Evolutionary conservation across 129 eudicot species (phyloP), one percentile per base, ranked within the genome.

Genomic region (Erigeron canadensis): DNA sequence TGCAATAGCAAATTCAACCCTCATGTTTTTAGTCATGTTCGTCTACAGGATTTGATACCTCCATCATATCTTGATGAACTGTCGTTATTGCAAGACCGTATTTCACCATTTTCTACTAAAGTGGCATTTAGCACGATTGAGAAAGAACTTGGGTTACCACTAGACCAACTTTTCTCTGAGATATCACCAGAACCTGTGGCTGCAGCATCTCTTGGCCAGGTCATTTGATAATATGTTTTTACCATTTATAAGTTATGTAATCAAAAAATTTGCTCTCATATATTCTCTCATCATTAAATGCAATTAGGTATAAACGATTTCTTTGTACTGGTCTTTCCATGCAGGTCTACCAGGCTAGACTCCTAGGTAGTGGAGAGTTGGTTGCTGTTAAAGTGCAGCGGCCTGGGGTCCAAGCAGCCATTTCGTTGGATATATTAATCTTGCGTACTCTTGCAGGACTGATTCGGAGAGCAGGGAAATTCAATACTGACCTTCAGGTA

Each of bases 191-290:
- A 90, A 77, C 99, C 99, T 63, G 86, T 90, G 56, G 99, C 99
- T 76, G 99, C 99, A 76, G 99, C 99, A 73, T 95, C 99, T 73
- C 91, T 95, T 73, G 99, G 99, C 67, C 99, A 95, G 99, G 99
- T 90, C 44, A 68, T 55, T 62, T 37, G 34, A 39, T 75, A 11
- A 23, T 34, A 58, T 50, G 46, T 17, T 42, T 56, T 44, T 54
- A 11, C 17, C 16, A 4, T 39, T 17, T 28, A 17, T 44, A 44
- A 56, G 8, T n/a, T 47, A 22, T 70, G 71, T 42, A 23, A 46
- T 50, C 0, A 45, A 8, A 54, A 60, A 40, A 8, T 68, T 28
- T 46, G 13, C 9, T 40, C 55, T 40, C 40, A 12, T 19, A 21
- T 57, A 22, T 71, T 71, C 10, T 56, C 50, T 43, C 22, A 15